A percentile compares a stretch with the other conserved stretches of the same genome.
These are phyloP conservation scores for Aureoboletus auriporus DNA, from an alignment of 768 basidiomycete genomes.

Conservation along the genomic window DNA sequence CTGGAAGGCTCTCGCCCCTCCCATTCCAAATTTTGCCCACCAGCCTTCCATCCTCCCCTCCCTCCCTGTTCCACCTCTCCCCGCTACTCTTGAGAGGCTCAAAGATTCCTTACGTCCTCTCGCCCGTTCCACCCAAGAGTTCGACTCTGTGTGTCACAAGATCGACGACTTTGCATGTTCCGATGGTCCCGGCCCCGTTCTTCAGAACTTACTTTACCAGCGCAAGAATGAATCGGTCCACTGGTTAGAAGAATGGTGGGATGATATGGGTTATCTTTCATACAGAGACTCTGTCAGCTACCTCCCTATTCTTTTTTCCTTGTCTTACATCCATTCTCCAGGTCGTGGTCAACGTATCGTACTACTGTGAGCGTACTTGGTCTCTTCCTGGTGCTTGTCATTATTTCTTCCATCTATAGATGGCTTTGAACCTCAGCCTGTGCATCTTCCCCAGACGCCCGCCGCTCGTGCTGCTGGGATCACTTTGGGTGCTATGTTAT, in stretches of 20 bases:
- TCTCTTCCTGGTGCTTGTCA: neutral
- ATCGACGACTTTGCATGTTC: slow-evolving; percentile 61
- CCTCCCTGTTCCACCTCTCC: slow-evolving; percentile 73
- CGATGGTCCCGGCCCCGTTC: slow-evolving; percentile 37
- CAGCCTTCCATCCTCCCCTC: slow-evolving; percentile 56
- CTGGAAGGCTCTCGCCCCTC: slow-evolving; percentile 75
- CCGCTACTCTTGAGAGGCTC: slow-evolving; percentile 61
- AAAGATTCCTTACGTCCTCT: slow-evolving; percentile 71
- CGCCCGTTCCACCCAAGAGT: slow-evolving; percentile 60
- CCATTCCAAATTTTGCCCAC: slow-evolving; percentile 59
- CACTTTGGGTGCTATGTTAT: slow-evolving; percentile 68
- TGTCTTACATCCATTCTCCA: slow-evolving; percentile 24
- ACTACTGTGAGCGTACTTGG: slow-evolving; percentile 64
- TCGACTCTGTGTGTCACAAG: slow-evolving; percentile 47
- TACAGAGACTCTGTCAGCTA: slow-evolving; percentile 77
- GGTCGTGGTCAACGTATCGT: slow-evolving; percentile 91
- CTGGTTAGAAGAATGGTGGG: slow-evolving; percentile 97
- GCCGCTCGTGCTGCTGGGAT: slow-evolving; percentile 69
- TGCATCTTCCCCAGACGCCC: slow-evolving; percentile 53
- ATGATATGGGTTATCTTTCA: slow-evolving; percentile 73
- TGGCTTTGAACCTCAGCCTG: slow-evolving; percentile 69
- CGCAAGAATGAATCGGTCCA: slow-evolving; percentile 55
- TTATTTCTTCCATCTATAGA: slow-evolving; percentile 41
- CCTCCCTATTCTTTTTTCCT: neutral
- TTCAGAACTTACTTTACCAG: slow-evolving; percentile 63